These are phyloP conservation scores for Candida sphagnicola DNA, from an alignment of 805 yeast genomes.

Conservation along the genomic window DNA sequence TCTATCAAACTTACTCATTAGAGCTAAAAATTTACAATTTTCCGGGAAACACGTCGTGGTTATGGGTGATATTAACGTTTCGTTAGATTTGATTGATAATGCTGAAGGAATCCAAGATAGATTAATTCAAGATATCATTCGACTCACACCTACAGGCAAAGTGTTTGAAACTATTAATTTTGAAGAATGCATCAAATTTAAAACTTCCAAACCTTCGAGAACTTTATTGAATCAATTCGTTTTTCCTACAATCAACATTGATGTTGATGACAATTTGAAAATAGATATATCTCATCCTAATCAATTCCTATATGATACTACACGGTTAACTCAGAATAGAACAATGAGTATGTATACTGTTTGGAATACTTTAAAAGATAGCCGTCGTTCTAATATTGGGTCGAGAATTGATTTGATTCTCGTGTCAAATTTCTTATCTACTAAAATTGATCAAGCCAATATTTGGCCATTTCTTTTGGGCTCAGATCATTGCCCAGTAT, in stretches of 20 bases:
- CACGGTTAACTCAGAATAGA: conserved; percentile 54
- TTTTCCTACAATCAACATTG: conserved; percentile 12
- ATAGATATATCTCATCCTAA: neutral
- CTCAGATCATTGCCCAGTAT: conserved; percentile 94
- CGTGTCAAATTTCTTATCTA: conserved; percentile 28
- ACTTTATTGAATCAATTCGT: conserved; percentile 24
- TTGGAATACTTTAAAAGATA: conserved; percentile 80
- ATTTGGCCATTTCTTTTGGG: conserved; percentile 76
- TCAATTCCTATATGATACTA: conserved; percentile 51
- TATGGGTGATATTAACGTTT: conserved; percentile 86
- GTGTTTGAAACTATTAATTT: conserved; percentile 23
- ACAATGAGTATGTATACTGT: conserved; percentile 75
- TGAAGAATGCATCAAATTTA: conserved; percentile 32
- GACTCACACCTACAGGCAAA: conserved; percentile 8
- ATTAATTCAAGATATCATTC: conserved; percentile 32
- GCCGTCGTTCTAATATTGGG: conserved; percentile 81
- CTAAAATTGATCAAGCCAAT: conserved; percentile 35
- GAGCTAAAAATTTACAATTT: conserved; percentile 53
- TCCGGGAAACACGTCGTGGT: conserved; percentile 68
- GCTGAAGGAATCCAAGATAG: conserved; percentile 62
- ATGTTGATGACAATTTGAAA: neutral
- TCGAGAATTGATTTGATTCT: conserved; percentile 82
- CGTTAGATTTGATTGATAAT: conserved; percentile 75
- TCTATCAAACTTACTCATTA: conserved; percentile 51
- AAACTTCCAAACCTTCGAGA: conserved; percentile 25